These are phyloP conservation scores for Myrmaecium sp. DNA, from an alignment of 2,329 filamentous ascomycete species.

Conservation along the genomic window DNA sequence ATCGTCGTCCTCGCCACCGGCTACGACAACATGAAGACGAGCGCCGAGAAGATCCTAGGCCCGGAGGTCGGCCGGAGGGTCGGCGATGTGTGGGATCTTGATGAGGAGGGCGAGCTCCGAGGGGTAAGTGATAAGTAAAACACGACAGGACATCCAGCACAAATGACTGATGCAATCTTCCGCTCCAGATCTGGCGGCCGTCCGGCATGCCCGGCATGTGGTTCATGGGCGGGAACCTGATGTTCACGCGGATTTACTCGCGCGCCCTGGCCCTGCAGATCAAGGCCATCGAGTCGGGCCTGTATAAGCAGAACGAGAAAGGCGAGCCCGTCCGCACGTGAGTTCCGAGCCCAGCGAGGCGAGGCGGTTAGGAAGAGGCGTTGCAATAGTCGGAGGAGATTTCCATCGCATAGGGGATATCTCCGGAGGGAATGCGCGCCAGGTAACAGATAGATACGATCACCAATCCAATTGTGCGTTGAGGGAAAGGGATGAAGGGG, in stretches of 20 bases:
- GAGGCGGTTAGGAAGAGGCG: too few relatives aligned
- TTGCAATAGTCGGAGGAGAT: too few relatives aligned
- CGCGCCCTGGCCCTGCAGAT: conserved; percentile 24
- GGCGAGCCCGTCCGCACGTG: too few relatives aligned
- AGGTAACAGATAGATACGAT: too few relatives aligned
- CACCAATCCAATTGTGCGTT: too few relatives aligned
- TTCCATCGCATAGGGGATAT: too few relatives aligned
- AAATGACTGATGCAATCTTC: too few relatives aligned
- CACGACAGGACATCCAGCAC: too few relatives aligned
- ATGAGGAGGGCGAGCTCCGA: conserved; percentile 21
- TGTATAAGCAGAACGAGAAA: too few relatives aligned
- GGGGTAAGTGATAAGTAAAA: conserved; percentile 5
- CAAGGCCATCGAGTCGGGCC: conserved; percentile 21
- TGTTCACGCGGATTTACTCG: conserved; percentile 19
- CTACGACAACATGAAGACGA: conserved; percentile 51
- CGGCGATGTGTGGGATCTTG: conserved; percentile 29
- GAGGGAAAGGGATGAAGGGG: too few relatives aligned
- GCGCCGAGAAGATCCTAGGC: conserved; percentile 44
- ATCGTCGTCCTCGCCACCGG: conserved; percentile 39
- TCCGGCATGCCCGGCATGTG: conserved; percentile 23
- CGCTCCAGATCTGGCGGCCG: conserved; percentile 20
- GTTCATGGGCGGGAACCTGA: conserved; percentile 24
- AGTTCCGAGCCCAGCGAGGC: too few relatives aligned
- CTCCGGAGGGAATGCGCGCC: too few relatives aligned
- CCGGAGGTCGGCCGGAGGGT: conserved; percentile 41